These are phyloP conservation scores for Vitis hybrid DNA, from an alignment of 177 flowering plant genomes.

Conservation along the genomic window DNA sequence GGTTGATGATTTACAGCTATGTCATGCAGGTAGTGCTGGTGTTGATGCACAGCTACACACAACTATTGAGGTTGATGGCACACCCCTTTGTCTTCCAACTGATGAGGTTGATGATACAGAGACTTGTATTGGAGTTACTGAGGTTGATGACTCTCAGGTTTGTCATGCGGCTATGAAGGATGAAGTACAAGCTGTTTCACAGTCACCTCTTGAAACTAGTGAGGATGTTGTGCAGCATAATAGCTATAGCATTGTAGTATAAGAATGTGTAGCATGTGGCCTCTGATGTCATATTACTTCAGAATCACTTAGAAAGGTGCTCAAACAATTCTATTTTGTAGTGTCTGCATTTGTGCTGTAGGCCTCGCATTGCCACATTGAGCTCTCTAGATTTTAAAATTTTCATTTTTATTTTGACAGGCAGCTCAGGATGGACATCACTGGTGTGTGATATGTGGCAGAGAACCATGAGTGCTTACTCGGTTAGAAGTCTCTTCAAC, in stretches of 20 bases:
- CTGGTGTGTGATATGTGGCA: too few relatives aligned
- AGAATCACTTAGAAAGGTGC: too few relatives aligned
- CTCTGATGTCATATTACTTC: too few relatives aligned
- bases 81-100: slow-evolving; percentile 11
- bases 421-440: too few relatives aligned
- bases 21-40: slow-evolving; percentile 1
- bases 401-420: too few relatives aligned
- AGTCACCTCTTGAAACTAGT: slow-evolving; percentile 27
- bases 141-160: slow-evolving; percentile 6
- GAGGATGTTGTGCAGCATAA: slow-evolving; percentile 35
- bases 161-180: neutral
- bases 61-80: slow-evolving; percentile 5
- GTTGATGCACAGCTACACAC: slow-evolving; percentile 11
- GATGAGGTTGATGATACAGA: slow-evolving; percentile 2
- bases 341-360: too few relatives aligned
- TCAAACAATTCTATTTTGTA: too few relatives aligned
- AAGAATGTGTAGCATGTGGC: neutral
- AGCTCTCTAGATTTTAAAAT: too few relatives aligned
- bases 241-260: slow-evolving; percentile 26
- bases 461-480: too few relatives aligned
- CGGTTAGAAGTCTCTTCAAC: neutral
- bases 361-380: too few relatives aligned
- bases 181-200: slow-evolving; percentile 20
- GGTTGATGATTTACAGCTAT: slow-evolving; percentile 13
- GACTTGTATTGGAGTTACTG: neutral